Percentiles rank a stretch among this genome's conserved stretches.
These are phyloP conservation scores for Monilinia fructigena DNA, from an alignment of 2,329 filamentous ascomycete genomes.

Conservation along the genomic window DNA sequence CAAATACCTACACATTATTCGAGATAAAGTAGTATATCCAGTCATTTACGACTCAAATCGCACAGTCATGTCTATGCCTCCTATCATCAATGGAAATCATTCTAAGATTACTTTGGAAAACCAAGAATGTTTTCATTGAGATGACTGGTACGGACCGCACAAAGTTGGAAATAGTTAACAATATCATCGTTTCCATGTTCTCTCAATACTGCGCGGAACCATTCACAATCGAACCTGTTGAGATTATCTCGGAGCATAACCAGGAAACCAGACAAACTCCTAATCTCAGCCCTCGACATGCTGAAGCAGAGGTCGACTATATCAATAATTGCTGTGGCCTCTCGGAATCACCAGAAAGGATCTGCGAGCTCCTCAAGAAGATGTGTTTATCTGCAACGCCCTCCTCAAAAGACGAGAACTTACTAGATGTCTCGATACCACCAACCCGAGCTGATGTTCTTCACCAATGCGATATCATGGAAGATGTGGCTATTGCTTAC, in stretches of 20 bases:
- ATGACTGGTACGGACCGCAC: conserved; percentile 95
- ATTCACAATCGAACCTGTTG: conserved; percentile 91
- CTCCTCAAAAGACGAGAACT: conserved; percentile 64
- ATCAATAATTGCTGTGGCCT: conserved; percentile 92
- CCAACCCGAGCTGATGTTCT: conserved; percentile 91
- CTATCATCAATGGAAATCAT: conserved; percentile 96
- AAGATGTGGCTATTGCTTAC: conserved; percentile 94
- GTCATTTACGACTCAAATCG: conserved; percentile 90
- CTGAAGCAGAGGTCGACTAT: conserved; percentile 85
- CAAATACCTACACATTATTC: conserved; percentile 89
- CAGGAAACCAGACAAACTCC: conserved; percentile 77
- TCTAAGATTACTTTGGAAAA: conserved; percentile 94
- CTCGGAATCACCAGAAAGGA: conserved; percentile 66
- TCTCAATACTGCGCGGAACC: conserved; percentile 82
- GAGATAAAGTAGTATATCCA: conserved; percentile 89
- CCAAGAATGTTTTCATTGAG: conserved; percentile 94
- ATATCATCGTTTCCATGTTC: conserved; percentile 98
- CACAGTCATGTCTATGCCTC: conserved; percentile 86
- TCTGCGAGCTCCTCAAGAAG: conserved; percentile 77
- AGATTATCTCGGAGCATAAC: conserved; percentile 92
- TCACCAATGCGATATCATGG: conserved; percentile 97
- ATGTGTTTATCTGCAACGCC: conserved; percentile 86
- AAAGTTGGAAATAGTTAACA: conserved; percentile 92
- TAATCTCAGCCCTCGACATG: conserved; percentile 71
- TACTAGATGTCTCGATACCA: conserved; percentile 80